Evolutionary conservation across 768 basidiomycete species (phyloP).

Genomic region (Clitopilus hobsonii): DNA sequence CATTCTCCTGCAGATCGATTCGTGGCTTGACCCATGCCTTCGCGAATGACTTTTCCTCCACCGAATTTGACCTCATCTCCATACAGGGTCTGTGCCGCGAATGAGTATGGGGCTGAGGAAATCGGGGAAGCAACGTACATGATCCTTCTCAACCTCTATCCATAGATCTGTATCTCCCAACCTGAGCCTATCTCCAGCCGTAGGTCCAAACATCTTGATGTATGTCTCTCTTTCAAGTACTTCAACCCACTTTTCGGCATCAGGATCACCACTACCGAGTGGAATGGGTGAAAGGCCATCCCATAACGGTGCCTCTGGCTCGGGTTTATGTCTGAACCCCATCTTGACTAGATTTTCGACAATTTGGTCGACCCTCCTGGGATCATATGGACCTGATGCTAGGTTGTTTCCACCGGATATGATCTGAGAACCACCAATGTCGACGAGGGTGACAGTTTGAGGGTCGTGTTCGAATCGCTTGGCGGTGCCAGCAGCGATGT

Average conservation of each 20-base stretch:
- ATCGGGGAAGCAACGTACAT: constrained; percentile 31
- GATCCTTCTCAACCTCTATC: constrained; percentile 89
- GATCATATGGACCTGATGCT: constrained; percentile 52
- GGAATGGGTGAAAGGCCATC: constrained; percentile 43
- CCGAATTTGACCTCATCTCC: constrained; percentile 99
- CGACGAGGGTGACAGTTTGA: constrained; percentile 79
- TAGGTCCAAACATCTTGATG: constrained; percentile 94
- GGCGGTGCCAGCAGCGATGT: constrained; percentile 93
- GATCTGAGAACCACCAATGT: constrained; percentile 65
- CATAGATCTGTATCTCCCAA: constrained; percentile 89
- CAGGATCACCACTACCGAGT: constrained; percentile 36
- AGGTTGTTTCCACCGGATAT: constrained; percentile 80
- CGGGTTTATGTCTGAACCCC: constrained; percentile 67
- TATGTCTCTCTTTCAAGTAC: constrained; percentile 65
- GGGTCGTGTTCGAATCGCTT: constrained; percentile 92
- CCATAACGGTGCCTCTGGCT: constrained; percentile 31
- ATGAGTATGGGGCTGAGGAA: background rate
- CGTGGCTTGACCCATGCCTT: constrained; percentile 94
- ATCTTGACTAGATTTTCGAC: constrained; percentile 43
- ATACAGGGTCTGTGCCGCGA: constrained; percentile 60
- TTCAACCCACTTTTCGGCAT: background rate
- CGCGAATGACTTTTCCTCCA: constrained; percentile 91
- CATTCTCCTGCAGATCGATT: constrained; percentile 60
- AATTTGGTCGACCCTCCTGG: constrained; percentile 38
- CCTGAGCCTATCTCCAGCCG: constrained; percentile 82